A percentile compares a stretch with the other conserved stretches of the same genome.
Conservation (phyloP, 2,329 filamentous ascomycete species). For the Xylariales sp. region DNA sequence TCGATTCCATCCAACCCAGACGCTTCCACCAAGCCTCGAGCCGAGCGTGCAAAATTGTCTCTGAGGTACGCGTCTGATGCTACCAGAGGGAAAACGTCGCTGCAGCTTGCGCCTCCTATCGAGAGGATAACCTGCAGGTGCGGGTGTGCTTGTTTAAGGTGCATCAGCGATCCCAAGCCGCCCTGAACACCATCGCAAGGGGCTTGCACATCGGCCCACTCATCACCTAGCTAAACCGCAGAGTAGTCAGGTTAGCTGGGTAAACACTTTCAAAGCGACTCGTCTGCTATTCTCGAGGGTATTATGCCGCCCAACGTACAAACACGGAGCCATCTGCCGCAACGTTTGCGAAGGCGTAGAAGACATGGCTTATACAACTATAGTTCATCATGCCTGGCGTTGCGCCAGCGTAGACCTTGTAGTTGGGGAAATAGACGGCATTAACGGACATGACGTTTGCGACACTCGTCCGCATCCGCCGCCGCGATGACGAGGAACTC, state of each 20-base stretch:
- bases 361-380: constrained; percentile 73
- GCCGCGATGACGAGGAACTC: constrained; percentile 38
- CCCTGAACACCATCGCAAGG: constrained; percentile 68
- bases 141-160: constrained; percentile 66
- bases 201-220: constrained; percentile 70
- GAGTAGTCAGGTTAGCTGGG: no score
- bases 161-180: constrained; percentile 68
- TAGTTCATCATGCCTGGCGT: constrained; percentile 72
- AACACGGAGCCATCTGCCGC: constrained; percentile 69
- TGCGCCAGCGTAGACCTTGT: constrained; percentile 66
- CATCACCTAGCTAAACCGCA: constrained; percentile 78
- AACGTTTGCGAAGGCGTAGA: constrained; percentile 78
- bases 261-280: no score
- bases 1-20: constrained; percentile 74
- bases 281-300: constrained; percentile 6
- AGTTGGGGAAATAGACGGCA: constrained; percentile 82
- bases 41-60: constrained; percentile 67
- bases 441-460: constrained; percentile 59
- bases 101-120: constrained; percentile 64
- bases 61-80: constrained; percentile 56
- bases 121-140: constrained; percentile 74
- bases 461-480: constrained; percentile 39
- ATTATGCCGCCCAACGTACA: constrained; percentile 44
- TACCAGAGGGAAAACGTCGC: constrained; percentile 63
- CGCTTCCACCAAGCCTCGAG: constrained; percentile 61